These are phyloP conservation scores for Dryas octopetala DNA, from an alignment of 306 rosid genomes.

Conservation along the genomic window DNA sequence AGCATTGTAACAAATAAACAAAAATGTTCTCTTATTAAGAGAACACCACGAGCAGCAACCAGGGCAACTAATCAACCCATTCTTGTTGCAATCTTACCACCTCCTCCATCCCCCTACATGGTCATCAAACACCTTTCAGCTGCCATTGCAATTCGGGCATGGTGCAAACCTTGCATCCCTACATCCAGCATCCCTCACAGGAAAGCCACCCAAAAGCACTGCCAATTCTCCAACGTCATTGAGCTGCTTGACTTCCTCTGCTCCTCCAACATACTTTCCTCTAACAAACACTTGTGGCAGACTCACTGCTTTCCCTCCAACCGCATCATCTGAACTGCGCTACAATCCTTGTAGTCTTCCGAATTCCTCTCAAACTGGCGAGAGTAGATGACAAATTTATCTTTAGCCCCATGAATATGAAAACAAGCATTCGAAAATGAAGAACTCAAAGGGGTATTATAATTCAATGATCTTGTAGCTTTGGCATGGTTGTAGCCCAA, in stretches of 20 bases:
- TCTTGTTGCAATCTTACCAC: too few relatives aligned
- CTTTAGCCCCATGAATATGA: conserved; percentile 44
- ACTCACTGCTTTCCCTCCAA: conserved; percentile 41
- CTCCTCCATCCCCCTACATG: conserved; percentile 48
- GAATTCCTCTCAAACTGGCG: conserved; percentile 74
- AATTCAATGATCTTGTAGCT: conserved; percentile 46
- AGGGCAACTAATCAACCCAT: too few relatives aligned
- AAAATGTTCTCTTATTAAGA: conserved; percentile 27
- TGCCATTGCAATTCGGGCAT: conserved; percentile 67
- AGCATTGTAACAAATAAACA: too few relatives aligned
- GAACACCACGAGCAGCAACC: too few relatives aligned
- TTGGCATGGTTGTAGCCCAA: conserved; percentile 33
- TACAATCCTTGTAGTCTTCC: conserved; percentile 77
- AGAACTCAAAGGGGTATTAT: conserved; percentile 42
- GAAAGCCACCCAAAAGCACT: conserved; percentile 55
- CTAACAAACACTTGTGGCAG: conserved; percentile 72
- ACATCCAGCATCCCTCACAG: conserved; percentile 49
- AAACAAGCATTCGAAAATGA: conserved; percentile 26
- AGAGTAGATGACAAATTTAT: conserved; percentile 60
- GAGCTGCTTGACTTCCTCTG: conserved; percentile 59
- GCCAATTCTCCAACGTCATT: conserved; percentile 68
- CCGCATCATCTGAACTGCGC: conserved; percentile 55
- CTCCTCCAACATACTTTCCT: conserved; percentile 65
- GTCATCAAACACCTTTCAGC: conserved; percentile 63
- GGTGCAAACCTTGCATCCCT: conserved; percentile 78